These are phyloP conservation scores for Macrolepiota albuminosa DNA, from an alignment of 768 basidiomycete species.

Conservation along the genomic window DNA sequence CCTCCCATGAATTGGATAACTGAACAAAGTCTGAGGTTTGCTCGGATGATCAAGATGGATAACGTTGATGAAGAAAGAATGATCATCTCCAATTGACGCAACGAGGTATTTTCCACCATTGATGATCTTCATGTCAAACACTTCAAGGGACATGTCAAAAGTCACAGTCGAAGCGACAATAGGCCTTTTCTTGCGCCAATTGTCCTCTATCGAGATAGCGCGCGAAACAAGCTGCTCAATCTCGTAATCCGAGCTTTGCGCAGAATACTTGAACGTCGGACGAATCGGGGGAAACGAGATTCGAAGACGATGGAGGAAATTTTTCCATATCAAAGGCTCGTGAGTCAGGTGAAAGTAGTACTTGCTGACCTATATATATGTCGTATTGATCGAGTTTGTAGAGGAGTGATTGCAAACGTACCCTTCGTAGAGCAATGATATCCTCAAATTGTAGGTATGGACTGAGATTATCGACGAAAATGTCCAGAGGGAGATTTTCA, in stretches of 20 bases:
- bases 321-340: slow-evolving; percentile 67
- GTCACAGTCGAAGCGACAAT: slow-evolving; percentile 22
- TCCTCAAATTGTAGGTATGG: slow-evolving; percentile 40
- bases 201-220: slow-evolving; percentile 55
- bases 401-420: slow-evolving; percentile 9
- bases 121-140: slow-evolving; percentile 50
- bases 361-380: slow-evolving; percentile 44
- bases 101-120: slow-evolving; percentile 68
- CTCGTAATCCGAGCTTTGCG: slow-evolving; percentile 34
- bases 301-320: slow-evolving; percentile 47
- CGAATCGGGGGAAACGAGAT: slow-evolving; percentile 59
- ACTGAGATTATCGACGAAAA: slow-evolving; percentile 40
- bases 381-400: not conserved
- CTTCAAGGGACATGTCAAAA: slow-evolving; percentile 30
- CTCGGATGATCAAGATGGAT: slow-evolving; percentile 53
- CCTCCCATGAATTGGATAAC: slow-evolving; percentile 42
- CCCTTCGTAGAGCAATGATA: slow-evolving; percentile 40
- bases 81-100: slow-evolving; percentile 50
- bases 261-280: slow-evolving; percentile 44
- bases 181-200: slow-evolving; percentile 46
- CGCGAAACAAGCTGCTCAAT: slow-evolving; percentile 57
- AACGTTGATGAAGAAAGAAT: slow-evolving; percentile 46
- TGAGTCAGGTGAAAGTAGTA: slow-evolving; percentile 60
- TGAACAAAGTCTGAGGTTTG: slow-evolving; percentile 42
- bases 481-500: not conserved